phyloP scores from a whole-genome alignment of 306 rosid genomes.

The Gastrolobium villosum region DNA sequence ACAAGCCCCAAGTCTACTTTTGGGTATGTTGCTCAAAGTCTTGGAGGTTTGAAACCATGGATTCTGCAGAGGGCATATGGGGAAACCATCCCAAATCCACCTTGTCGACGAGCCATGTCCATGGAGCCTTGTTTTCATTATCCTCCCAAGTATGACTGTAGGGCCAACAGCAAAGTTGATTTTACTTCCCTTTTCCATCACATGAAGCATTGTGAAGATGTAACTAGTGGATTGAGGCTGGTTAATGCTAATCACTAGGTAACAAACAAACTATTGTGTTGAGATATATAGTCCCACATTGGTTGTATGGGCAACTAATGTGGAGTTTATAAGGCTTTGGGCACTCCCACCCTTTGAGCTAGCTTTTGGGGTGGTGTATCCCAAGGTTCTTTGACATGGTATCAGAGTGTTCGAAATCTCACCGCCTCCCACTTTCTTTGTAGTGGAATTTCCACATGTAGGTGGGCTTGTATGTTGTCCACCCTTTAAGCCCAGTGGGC shows the following conservation, averaged over 20 bases:
- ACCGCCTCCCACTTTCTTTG: no score
- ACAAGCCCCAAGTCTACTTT: conserved; percentile 86
- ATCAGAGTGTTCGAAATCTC: no score
- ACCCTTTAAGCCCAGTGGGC: no score
- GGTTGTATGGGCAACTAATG: no score
- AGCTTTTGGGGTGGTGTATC: no score
- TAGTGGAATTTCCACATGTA: no score
- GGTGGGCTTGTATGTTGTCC: no score
- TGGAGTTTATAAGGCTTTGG: no score
- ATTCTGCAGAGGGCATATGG: conserved; percentile 70
- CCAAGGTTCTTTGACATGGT: no score
- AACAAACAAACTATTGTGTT: conserved; percentile 23
- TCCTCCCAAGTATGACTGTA: conserved; percentile 77
- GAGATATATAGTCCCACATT: no score
- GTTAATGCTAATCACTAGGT: conserved; percentile 39
- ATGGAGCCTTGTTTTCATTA: conserved; percentile 90
- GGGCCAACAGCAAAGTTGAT: conserved; percentile 59
- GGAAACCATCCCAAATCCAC: conserved; percentile 65
- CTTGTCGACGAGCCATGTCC: conserved; percentile 71
- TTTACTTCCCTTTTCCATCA: conserved; percentile 65
- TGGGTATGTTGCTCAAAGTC: conserved; percentile 86
- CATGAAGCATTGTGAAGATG: conserved; percentile 80
- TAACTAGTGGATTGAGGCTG: conserved; percentile 72
- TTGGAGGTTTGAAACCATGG: conserved; percentile 87
- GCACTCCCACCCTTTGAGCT: no score